These are phyloP conservation scores for Ampelomyces quisqualis DNA, from an alignment of 2,329 filamentous ascomycete genomes.

Conservation along the genomic window DNA sequence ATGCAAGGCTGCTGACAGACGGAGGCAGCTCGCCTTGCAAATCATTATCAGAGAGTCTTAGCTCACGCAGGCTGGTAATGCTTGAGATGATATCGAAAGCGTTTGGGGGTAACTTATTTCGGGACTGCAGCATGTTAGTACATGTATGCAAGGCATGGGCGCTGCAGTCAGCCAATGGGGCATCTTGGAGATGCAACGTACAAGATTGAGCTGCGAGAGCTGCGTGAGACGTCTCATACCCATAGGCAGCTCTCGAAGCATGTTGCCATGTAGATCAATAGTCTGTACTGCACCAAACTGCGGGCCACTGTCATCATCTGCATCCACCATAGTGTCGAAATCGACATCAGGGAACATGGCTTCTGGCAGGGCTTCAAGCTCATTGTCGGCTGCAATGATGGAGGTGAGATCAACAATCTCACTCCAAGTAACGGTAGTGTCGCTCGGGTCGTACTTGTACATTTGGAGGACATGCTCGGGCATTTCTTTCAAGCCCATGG, in stretches of 20 bases:
- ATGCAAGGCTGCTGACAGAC: conserved; percentile 62
- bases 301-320: conserved; percentile 65
- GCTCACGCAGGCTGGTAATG: conserved; percentile 70
- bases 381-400: conserved; percentile 87
- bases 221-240: conserved; percentile 72
- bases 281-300: conserved; percentile 81
- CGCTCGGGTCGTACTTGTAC: conserved; percentile 74
- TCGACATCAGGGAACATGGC: conserved; percentile 73
- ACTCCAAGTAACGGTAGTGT: conserved; percentile 73
- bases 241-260: conserved; percentile 68
- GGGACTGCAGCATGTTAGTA: conserved; percentile 58
- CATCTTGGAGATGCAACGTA: too few relatives aligned
- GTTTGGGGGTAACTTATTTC: conserved; percentile 75
- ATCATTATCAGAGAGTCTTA: conserved; percentile 65
- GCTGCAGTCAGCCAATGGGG: too few relatives aligned
- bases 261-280: conserved; percentile 84
- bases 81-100: conserved; percentile 72
- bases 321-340: conserved; percentile 56
- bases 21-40: conserved; percentile 54
- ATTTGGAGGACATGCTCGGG: conserved; percentile 83
- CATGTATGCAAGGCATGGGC: too few relatives aligned
- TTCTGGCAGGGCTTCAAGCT: conserved; percentile 72
- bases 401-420: conserved; percentile 85
- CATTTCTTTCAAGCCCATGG: conserved; percentile 75
- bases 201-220: conserved; percentile 80